Evolutionary conservation across 2,329 filamentous ascomycete species (phyloP).

Genomic region (Fusarium hainanense): DNA sequence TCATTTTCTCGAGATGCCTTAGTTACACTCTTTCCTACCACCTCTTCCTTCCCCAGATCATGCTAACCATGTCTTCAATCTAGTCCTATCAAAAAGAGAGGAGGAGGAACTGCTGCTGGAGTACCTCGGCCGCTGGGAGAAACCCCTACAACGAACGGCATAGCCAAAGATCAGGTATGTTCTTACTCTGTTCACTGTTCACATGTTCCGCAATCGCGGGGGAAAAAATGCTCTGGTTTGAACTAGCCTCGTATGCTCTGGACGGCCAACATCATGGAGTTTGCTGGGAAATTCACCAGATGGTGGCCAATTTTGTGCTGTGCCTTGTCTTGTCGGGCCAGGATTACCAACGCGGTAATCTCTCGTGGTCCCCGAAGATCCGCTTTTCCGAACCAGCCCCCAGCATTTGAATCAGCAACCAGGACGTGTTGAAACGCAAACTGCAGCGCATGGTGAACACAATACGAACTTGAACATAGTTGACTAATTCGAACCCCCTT

Average conservation of each 20-base stretch:
- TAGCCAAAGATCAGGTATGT: conserved; percentile 63
- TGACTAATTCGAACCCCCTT: conserved; percentile 48
- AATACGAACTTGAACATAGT: conserved; percentile 19
- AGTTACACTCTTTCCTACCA: not conserved
- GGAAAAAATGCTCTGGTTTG: not conserved
- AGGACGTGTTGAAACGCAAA: conserved; percentile 32
- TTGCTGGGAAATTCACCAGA: conserved; percentile 16
- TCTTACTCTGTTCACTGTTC: not conserved
- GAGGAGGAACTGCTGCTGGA: conserved; percentile 73
- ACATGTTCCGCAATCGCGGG: not conserved
- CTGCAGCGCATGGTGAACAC: conserved; percentile 15
- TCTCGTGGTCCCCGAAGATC: conserved; percentile 44
- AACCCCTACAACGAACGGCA: conserved; percentile 69
- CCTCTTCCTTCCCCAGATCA: not conserved
- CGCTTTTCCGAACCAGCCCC: conserved; percentile 45
- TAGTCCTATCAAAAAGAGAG: conserved; percentile 80
- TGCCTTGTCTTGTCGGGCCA: conserved; percentile 17
- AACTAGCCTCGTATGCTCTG: not conserved
- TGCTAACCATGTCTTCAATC: conserved; percentile 45
- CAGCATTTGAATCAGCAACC: conserved; percentile 28
- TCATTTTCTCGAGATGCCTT: not conserved
- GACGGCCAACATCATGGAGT: conserved; percentile 7
- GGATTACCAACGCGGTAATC: conserved; percentile 39
- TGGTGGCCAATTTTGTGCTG: conserved; percentile 36
- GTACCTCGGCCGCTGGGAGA: conserved; percentile 74